A percentile compares a stretch with the other conserved stretches of the same genome.
These are phyloP conservation scores for Clitopilus passeckerianus DNA, from an alignment of 768 basidiomycete species.

Conservation along the genomic window DNA sequence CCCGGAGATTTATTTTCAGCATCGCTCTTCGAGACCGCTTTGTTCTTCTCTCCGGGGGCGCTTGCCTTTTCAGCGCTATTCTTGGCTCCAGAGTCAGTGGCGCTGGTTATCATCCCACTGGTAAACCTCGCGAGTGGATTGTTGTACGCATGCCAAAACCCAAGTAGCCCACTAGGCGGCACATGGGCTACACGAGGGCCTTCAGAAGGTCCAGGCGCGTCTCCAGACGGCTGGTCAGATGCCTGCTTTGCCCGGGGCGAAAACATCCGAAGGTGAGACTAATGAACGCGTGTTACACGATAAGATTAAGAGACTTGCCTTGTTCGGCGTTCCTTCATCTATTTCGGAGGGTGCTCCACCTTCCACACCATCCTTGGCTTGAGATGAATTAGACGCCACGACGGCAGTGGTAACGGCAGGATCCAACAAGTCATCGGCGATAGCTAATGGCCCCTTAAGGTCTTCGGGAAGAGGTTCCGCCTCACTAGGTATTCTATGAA, in stretches of 20 bases:
- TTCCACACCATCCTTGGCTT: slow-evolving; percentile 8
- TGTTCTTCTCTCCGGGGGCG: slow-evolving; percentile 10
- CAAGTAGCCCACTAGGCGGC: slow-evolving; percentile 40
- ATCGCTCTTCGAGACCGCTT: slow-evolving; percentile 2
- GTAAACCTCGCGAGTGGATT: slow-evolving; percentile 54
- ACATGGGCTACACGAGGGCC: slow-evolving; percentile 14
- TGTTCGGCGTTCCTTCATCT: slow-evolving; percentile 22
- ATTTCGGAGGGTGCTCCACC: slow-evolving; percentile 10
- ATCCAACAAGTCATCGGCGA: slow-evolving; percentile 57
- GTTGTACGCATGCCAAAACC: slow-evolving; percentile 58
- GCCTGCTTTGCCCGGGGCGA: slow-evolving; percentile 11
- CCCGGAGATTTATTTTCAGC: slow-evolving; percentile 2
- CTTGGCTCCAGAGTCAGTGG: slow-evolving; percentile 12
- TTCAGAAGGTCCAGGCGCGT: slow-evolving; percentile 8
- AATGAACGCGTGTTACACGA: slow-evolving; percentile 7
- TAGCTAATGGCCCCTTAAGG: slow-evolving; percentile 53
- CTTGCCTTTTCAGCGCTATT: slow-evolving; percentile 9
- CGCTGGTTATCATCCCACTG: slow-evolving; percentile 18
- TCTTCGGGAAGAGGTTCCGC: slow-evolving; percentile 55
- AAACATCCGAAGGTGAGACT: neutral
- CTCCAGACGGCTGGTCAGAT: slow-evolving; percentile 8
- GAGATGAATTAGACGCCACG: slow-evolving; percentile 6
- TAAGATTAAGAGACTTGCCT: slow-evolving; percentile 18
- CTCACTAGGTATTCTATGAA: slow-evolving; percentile 47
- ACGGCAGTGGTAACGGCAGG: slow-evolving; percentile 19